These are phyloP conservation scores for Daldinia loculata DNA, from an alignment of 495 filamentous ascomycete genomes.

Conservation along the genomic window DNA sequence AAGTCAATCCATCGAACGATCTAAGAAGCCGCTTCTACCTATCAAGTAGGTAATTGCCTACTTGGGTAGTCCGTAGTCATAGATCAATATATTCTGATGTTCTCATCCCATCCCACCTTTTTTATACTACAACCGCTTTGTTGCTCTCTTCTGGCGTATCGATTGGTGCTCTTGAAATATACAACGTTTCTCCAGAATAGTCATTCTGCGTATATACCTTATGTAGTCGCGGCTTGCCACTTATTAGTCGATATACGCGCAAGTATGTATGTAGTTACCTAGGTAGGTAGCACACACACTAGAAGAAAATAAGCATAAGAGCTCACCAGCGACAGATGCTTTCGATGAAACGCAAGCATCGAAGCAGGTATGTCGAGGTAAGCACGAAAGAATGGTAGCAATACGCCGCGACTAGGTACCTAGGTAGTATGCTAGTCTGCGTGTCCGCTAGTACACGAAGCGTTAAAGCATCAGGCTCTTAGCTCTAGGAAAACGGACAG, in stretches of 20 bases:
- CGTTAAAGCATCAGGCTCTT: slow-evolving; percentile 32
- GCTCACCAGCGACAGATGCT: not conserved
- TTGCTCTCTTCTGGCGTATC: not conserved
- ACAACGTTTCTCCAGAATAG: not conserved
- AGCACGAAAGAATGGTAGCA: slow-evolving; percentile 23
- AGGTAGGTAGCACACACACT: not conserved
- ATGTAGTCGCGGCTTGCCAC: not conserved
- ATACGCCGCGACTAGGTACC: not conserved
- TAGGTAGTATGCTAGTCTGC: not conserved
- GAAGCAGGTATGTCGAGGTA: not conserved
- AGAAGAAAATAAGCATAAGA: slow-evolving; percentile 12
- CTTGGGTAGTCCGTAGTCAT: slow-evolving; percentile 4
- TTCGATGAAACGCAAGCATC: slow-evolving; percentile 9
- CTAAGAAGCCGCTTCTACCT: slow-evolving; percentile 4
- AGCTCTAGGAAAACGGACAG: slow-evolving; percentile 26
- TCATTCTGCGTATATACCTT: not conserved
- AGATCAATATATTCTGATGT: slow-evolving; percentile 9
- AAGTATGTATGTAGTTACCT: not conserved
- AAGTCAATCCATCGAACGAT: not conserved
- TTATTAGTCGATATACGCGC: slow-evolving; percentile 8
- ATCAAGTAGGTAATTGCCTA: slow-evolving; percentile 14
- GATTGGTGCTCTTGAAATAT: not conserved
- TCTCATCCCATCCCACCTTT: slow-evolving; percentile 5
- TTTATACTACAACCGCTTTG: slow-evolving; percentile 1
- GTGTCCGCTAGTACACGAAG: slow-evolving; percentile 35